A percentile compares a stretch with the other conserved stretches of the same genome.
Evolutionary conservation across 2,329 filamentous ascomycete genomes (phyloP).

Genomic region (Myriosclerotinia curreyana): DNA sequence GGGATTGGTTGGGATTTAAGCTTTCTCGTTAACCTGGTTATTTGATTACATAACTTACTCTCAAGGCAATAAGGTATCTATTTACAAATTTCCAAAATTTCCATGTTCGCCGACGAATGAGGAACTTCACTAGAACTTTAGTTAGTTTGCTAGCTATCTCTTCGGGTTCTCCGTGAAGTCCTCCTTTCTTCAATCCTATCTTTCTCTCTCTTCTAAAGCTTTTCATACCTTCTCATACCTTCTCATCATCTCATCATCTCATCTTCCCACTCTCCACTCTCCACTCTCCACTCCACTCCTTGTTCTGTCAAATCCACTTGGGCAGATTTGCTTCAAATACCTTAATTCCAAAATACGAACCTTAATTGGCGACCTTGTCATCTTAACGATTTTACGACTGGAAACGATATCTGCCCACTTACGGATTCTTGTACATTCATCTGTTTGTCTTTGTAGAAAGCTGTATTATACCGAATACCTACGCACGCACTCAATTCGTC

Average conservation of each 20-base stretch:
- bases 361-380: background rate
- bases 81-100: background rate
- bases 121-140: too few species aligned
- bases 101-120: slow-evolving; percentile 13
- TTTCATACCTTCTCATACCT: too few species aligned
- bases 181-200: background rate
- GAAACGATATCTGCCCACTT: slow-evolving; percentile 24
- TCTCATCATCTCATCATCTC: too few species aligned
- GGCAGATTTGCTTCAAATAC: background rate
- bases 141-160: too few species aligned
- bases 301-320: background rate
- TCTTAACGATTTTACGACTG: slow-evolving; percentile 29
- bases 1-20: too few species aligned
- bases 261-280: too few species aligned
- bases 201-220: background rate
- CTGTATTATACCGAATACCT: slow-evolving; percentile 27
- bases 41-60: too few species aligned
- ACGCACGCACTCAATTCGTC: slow-evolving; percentile 1
- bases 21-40: too few species aligned
- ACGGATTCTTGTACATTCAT: slow-evolving; percentile 28
- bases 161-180: too few species aligned
- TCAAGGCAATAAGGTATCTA: too few species aligned
- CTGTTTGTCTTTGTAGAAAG: slow-evolving; percentile 31
- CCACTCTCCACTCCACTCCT: background rate
- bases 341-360: background rate